Evolutionary conservation across 2,329 filamentous ascomycete species (phyloP), one percentile per base, ranked within the genome.

Genomic region (Myriosclerotinia curreyana): DNA sequence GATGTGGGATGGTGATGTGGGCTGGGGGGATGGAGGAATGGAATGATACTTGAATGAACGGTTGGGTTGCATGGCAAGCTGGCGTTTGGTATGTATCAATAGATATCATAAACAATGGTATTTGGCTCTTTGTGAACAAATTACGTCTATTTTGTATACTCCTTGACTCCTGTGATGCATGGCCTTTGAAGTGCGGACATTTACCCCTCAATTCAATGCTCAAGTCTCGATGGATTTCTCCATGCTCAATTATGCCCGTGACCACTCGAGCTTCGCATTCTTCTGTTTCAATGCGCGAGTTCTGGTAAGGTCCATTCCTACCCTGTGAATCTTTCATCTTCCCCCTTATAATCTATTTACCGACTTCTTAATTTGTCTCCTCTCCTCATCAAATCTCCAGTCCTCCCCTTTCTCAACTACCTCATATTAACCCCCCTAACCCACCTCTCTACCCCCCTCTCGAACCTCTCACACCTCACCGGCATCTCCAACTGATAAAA

Each of bases 401-500:
- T 46, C 42, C 25, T 15, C 12, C 25, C 49, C n/a, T 22, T 8
- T 34, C 4, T 31, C 14, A 28, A 40, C 38, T 64, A 66, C 61
- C 65, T 70, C 67, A 70, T 86, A 73, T 88, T 89, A 71, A 87
- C 82, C 74, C 86, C 84, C 74, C 91, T 86, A 72, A 96, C 86
- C 77, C 93, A 96, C 46, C 87, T 90, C 69, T 85, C 83, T 69
- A 97, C 76, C 76, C 91, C 91, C 71, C 93, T 83, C 76, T 99
- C 95, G 79, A 97, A 99, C 71, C 92, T 90, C 74, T 98, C 95
- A 78, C 95, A 96, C 67, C 95, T 83, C 62, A 99, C 86, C 8
- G 95, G 95, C 93, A 98, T 99, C 79, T 99, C 95, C 64, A 96
- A 82, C 74, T 95, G 93, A 79, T 98, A 98, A 75, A 99, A 99